Conservation (phyloP, 495 filamentous ascomycete genomes). For the Neurospora intermedia region DNA sequence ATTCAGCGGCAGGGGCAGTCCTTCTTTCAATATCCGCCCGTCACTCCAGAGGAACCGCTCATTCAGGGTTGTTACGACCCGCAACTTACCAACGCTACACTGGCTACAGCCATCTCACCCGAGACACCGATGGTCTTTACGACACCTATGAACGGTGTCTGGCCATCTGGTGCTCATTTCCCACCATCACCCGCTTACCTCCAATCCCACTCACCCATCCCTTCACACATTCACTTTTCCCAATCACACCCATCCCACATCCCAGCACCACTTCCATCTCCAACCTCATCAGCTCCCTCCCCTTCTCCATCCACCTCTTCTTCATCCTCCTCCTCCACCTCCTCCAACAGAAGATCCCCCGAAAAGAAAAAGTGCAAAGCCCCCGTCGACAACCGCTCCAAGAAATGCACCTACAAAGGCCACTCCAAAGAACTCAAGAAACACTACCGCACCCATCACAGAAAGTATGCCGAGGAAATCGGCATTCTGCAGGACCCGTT, state of each 20-base stretch:
- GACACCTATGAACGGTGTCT: neutral
- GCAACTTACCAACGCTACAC: neutral
- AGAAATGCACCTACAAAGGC: rapidly evolving
- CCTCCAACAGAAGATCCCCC: rapidly evolving
- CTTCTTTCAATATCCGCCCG: neutral
- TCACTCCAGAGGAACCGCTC: neutral
- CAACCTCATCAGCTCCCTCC: neutral
- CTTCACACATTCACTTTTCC: neutral
- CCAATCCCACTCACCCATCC: neutral
- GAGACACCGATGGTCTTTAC: neutral
- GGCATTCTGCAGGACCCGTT: neutral
- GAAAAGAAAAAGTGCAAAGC: neutral
- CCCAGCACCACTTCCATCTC: neutral
- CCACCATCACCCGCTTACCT: neutral
- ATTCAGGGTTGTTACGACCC: neutral
- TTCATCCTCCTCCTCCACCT: neutral
- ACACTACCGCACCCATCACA: neutral
- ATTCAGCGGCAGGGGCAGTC: neutral
- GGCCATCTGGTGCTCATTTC: neutral
- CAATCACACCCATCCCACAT: too few species aligned
- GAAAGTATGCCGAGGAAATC: neutral
- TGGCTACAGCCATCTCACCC: neutral
- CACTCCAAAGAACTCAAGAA: neutral
- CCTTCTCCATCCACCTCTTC: neutral
- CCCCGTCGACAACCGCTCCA: neutral